These are phyloP conservation scores for Backusella sp. DNA, from an alignment of 192 early-diverging fungal species.

Conservation along the genomic window DNA sequence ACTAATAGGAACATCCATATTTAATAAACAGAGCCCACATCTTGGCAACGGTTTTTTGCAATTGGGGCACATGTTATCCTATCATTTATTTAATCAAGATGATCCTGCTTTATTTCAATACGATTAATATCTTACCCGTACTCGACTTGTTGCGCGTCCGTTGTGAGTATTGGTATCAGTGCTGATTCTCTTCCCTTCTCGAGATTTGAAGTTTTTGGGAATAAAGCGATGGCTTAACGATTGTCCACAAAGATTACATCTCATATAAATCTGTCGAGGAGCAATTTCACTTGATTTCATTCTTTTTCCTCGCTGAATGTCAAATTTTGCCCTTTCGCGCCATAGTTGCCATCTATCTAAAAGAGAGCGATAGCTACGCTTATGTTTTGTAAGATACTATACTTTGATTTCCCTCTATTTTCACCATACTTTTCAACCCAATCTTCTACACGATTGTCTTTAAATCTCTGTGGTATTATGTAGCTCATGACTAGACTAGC, in stretches of 20 bases:
- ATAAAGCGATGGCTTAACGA: constrained; percentile 53
- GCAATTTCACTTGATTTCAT: constrained; percentile 55
- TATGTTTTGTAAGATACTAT: not conserved
- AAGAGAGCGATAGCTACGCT: constrained; percentile 73
- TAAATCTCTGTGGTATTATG: constrained; percentile 57
- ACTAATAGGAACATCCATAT: constrained; percentile 67
- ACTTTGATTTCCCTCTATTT: not conserved
- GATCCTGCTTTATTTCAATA: not conserved
- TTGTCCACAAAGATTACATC: constrained; percentile 86
- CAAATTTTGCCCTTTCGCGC: constrained; percentile 82
- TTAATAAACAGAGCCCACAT: constrained; percentile 61
- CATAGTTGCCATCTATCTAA: constrained; percentile 90
- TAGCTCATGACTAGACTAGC: constrained; percentile 68
- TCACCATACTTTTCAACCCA: constrained; percentile 68
- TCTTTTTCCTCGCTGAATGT: constrained; percentile 78
- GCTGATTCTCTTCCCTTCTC: constrained; percentile 49
- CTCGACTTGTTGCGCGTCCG: constrained; percentile 16
- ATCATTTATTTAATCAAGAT: not conserved
- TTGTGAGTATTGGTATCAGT: constrained; percentile 22
- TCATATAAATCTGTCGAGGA: constrained; percentile 78
- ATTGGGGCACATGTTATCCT: constrained; percentile 55
- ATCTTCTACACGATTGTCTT: constrained; percentile 57
- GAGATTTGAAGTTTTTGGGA: constrained; percentile 41
- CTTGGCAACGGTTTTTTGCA: constrained; percentile 63
- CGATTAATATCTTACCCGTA: constrained; percentile 26